A percentile compares a stretch with the other conserved stretches of the same genome.
phyloP scores from a whole-genome alignment of 164 flowering plant genomes.

The Malania oleifera region DNA sequence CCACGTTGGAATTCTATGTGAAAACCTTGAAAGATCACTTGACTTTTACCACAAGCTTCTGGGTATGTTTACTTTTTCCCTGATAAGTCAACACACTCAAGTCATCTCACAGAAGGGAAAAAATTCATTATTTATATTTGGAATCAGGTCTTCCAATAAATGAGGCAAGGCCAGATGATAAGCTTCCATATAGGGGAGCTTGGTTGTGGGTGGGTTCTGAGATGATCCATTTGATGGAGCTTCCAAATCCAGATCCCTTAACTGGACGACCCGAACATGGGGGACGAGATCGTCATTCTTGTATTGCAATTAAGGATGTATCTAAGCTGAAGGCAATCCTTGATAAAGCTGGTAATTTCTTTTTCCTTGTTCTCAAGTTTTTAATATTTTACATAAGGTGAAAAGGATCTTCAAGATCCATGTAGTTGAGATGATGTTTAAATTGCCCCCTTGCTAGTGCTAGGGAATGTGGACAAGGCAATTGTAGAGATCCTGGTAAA shows the following conservation, averaged over 20 bases:
- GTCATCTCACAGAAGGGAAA: not conserved
- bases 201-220: slow-evolving; percentile 99
- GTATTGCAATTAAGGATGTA: slow-evolving; percentile 76
- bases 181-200: slow-evolving; percentile 96
- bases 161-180: slow-evolving; percentile 93
- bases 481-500: no score
- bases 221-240: slow-evolving; percentile 99
- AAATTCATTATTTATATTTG: not conserved
- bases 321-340: slow-evolving; percentile 73
- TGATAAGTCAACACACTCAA: slow-evolving; percentile 13
- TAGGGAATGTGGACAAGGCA: no score
- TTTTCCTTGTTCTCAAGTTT: not conserved
- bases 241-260: slow-evolving; percentile 95
- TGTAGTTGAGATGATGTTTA: not conserved
- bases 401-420: not conserved
- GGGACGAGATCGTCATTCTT: slow-evolving; percentile 91
- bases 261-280: slow-evolving; percentile 90
- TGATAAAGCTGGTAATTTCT: slow-evolving; percentile 66
- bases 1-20: slow-evolving; percentile 88
- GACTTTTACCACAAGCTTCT: slow-evolving; percentile 81
- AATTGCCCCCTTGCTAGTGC: not conserved
- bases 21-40: slow-evolving; percentile 83
- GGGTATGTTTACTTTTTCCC: slow-evolving; percentile 36
- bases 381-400: not conserved
- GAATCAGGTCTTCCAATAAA: slow-evolving; percentile 60